These are phyloP conservation scores for Eucalyptus shirleyi DNA, from an alignment of 345 rosid species.

Conservation along the genomic window DNA sequence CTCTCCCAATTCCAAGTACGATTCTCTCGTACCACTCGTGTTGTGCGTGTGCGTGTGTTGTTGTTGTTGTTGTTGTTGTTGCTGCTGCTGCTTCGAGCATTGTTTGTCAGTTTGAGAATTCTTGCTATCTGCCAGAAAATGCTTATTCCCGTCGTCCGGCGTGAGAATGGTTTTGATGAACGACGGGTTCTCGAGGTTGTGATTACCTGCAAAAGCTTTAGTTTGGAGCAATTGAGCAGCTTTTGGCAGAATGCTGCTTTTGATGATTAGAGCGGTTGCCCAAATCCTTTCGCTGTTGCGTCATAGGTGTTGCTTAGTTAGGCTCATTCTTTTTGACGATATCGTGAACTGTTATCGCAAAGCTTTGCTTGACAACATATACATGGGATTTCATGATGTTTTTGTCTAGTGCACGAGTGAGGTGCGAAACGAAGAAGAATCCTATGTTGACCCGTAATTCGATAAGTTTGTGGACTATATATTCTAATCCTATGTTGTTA, in stretches of 20 bases:
- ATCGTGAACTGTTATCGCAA: neutral
- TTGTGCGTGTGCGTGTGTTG: neutral
- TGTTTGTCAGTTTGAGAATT: neutral
- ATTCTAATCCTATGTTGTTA: neutral
- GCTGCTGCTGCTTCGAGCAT: neutral
- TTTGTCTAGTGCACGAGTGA: neutral
- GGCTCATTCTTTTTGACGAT: neutral
- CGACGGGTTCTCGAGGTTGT: neutral
- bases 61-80: no score
- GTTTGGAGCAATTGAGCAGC: neutral
- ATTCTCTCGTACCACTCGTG: neutral
- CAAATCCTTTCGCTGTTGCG: neutral
- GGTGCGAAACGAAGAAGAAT: neutral
- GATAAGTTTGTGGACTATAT: neutral
- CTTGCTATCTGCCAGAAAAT: neutral
- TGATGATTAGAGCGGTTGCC: neutral
- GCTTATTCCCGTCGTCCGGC: neutral
- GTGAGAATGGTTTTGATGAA: neutral
- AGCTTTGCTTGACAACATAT: neutral
- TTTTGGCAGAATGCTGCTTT: neutral
- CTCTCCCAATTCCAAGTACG: neutral
- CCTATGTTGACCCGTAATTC: neutral
- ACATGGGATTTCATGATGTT: neutral
- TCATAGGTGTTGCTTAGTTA: neutral
- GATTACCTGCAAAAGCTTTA: neutral